These are phyloP conservation scores for Amoebophrya sp. DNA, from an alignment of 169 alveolate species.

Conservation along the genomic window DNA sequence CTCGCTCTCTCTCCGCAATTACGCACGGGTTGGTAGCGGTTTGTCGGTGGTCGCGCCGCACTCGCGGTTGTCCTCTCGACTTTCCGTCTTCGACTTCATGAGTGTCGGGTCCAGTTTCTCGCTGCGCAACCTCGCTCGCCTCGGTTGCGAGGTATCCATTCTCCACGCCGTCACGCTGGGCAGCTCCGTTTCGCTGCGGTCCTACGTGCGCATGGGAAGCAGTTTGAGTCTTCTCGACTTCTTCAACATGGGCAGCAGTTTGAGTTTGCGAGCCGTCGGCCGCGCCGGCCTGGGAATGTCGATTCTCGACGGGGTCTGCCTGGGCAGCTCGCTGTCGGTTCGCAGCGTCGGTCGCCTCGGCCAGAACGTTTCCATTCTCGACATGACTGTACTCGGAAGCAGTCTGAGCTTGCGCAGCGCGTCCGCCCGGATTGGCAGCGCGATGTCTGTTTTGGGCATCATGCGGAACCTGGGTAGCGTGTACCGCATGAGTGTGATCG, in stretches of 20 bases:
- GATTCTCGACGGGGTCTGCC: not conserved
- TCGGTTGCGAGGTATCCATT: not conserved
- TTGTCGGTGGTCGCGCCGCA: not conserved
- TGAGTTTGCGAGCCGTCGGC: slow-evolving; percentile 1
- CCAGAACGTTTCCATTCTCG: not conserved
- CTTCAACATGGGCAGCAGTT: not conserved
- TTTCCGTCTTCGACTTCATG: not conserved
- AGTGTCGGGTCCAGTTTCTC: not conserved
- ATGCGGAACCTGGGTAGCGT: not conserved
- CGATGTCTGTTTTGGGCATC: not conserved
- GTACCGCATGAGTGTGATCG: not conserved
- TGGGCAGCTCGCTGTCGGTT: slow-evolving; percentile 14
- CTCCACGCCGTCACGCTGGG: not conserved
- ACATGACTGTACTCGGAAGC: not conserved
- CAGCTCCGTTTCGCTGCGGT: not conserved
- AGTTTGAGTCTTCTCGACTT: not conserved
- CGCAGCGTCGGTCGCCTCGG: not conserved
- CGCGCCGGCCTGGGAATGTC: not conserved
- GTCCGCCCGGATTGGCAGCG: not conserved
- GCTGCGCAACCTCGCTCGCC: not conserved
- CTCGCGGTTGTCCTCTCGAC: not conserved
- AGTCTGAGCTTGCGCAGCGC: not conserved
- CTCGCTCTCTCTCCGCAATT: not conserved
- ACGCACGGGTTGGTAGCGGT: slow-evolving; percentile 22
- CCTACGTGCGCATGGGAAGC: slow-evolving; percentile 15